Conservation (phyloP, 2,329 filamentous ascomycete genomes). For the Fusarium drepaniforme region DNA sequence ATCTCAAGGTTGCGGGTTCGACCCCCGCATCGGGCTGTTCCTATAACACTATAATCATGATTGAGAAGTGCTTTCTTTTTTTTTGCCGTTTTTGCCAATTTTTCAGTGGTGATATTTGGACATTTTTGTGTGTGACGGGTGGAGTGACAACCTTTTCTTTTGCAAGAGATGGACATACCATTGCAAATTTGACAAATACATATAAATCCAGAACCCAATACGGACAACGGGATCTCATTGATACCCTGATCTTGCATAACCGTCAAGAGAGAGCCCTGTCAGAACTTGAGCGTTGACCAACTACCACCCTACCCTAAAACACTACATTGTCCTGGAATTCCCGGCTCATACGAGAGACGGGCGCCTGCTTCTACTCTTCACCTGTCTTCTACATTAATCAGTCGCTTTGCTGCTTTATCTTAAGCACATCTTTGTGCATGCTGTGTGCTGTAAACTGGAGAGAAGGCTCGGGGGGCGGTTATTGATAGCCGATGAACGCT, state of each 20-base stretch:
- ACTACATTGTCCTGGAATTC: neutral
- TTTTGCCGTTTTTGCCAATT: conserved; percentile 16
- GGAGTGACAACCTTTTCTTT: neutral
- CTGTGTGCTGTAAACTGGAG: neutral
- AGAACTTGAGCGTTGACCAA: neutral
- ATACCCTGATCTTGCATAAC: no score
- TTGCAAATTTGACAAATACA: neutral
- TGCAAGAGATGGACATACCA: neutral
- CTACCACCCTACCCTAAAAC: neutral
- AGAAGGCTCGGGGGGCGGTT: neutral
- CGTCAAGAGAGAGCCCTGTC: neutral
- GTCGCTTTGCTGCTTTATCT: fast-evolving
- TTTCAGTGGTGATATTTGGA: neutral
- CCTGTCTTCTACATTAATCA: fast-evolving
- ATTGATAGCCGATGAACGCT: neutral
- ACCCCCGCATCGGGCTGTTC: conserved; percentile 58
- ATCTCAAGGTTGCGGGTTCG: conserved; percentile 71
- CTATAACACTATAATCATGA: conserved; percentile 45
- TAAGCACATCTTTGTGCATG: neutral
- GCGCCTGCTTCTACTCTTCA: neutral
- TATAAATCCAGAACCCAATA: neutral
- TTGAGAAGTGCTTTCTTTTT: conserved; percentile 43
- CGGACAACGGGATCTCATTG: neutral
- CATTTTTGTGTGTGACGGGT: neutral
- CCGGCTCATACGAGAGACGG: neutral